Conservation (phyloP, 208 protist genomes). For the Kentomonas sorsogonicus region DNA sequence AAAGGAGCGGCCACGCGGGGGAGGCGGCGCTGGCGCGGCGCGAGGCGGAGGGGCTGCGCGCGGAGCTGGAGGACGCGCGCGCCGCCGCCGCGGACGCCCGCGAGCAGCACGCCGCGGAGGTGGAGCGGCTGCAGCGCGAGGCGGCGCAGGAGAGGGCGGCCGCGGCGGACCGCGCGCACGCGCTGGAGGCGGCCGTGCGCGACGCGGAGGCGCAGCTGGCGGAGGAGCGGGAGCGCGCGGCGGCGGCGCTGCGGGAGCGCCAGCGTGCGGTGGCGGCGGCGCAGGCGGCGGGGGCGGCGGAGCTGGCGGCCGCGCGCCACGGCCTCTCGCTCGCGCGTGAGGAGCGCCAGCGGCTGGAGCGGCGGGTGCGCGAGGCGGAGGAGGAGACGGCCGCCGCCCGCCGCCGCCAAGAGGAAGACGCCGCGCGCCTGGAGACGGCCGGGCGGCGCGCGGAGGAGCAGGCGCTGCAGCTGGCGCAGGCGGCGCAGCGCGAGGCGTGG, state of each 20-base stretch:
- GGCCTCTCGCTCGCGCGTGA: constrained; percentile 32
- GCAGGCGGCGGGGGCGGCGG: constrained; percentile 31
- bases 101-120: constrained; percentile 27
- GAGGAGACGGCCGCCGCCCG: constrained; percentile 15
- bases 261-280: constrained; percentile 41
- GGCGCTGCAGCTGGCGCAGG: constrained; percentile 18
- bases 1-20: constrained; percentile 57
- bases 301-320: constrained; percentile 36
- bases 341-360: constrained; percentile 24
- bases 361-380: constrained; percentile 6
- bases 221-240: constrained; percentile 35
- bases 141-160: constrained; percentile 25
- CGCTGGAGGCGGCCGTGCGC: constrained; percentile 17
- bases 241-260: constrained; percentile 30
- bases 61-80: constrained; percentile 23
- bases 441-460: constrained; percentile 23
- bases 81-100: constrained; percentile 20
- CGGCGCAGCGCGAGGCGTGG: constrained; percentile 62
- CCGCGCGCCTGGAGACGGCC: not conserved
- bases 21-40: constrained; percentile 40
- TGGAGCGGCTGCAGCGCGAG: constrained; percentile 20
- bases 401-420: not conserved
- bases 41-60: constrained; percentile 27
- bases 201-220: constrained; percentile 22
- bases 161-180: constrained; percentile 27